Base-by-base conservation (phyloP, 2,329 filamentous ascomycete genomes). In the Epichloe amarillans region DNA sequence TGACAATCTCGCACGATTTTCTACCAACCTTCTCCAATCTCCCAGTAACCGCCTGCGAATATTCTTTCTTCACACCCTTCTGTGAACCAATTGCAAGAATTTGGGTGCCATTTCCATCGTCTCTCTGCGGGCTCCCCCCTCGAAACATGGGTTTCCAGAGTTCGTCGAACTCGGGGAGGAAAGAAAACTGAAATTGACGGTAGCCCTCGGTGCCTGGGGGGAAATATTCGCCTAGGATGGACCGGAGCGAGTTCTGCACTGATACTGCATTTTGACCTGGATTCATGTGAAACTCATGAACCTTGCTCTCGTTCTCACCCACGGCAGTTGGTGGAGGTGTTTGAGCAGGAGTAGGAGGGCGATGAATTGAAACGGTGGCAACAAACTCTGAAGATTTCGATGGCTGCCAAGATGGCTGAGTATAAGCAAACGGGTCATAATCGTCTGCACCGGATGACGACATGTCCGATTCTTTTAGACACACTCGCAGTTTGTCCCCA, bases 71-170 rank as follows among this genome's bases (percentile, higher is more conserved):
- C 1, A 82, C 77, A 2, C 71, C 73, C 23, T 68, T 67, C 55
- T 83, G 77, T 4, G 73, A 71, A 3, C 80, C 80, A 19, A 84
- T 66, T 2, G 79, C 79, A 12, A 84, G 61, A 3, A 84, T 79
- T 46, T 82, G 70, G 56, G 83, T 77, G 12, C 79, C 63, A 38
- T 68, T 65, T 12, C 62, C 63, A 30, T 67, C 63, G 5, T 63
- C 59, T 21, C 56, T 51, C 4, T 56, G 60, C 0, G 60, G 61
- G 47, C 54, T 62, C 63, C 1, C 58, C 55, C 72, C 68, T 37
- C 59, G 64, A 44, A 80, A 74, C 0, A 80, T 66, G 2, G 75
- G 74, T 48, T 70, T 70, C 77, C 77, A 80, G 11, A 79, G 57
- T 4, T 66, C 71, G 35, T 74, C 70, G 42, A 72, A 66, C 42